phyloP scores from a whole-genome alignment of 352 stramenopile species.

The Phytophthora hibernalis region DNA sequence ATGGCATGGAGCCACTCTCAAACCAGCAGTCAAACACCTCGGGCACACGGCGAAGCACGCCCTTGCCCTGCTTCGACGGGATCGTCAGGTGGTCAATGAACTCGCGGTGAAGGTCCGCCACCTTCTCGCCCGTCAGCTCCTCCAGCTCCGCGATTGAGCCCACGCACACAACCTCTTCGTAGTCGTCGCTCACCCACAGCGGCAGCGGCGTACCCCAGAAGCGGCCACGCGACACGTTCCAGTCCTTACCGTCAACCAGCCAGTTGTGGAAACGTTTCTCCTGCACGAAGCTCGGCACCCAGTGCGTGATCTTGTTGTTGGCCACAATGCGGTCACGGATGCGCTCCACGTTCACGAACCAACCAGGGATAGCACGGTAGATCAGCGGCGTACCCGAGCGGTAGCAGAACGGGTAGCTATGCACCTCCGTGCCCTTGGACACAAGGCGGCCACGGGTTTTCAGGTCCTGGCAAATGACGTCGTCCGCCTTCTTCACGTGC shows the following conservation, averaged over 20 bases:
- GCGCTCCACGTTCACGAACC: constrained; percentile 99
- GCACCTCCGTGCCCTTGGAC: constrained; percentile 96
- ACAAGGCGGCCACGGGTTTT: constrained; percentile 96
- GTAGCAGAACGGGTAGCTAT: constrained; percentile 99
- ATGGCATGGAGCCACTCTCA: constrained; percentile 99
- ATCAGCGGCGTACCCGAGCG: constrained; percentile 99
- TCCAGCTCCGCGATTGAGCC: constrained; percentile 97
- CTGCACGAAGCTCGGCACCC: constrained; percentile 94
- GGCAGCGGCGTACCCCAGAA: constrained; percentile 99
- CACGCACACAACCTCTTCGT: constrained; percentile 97
- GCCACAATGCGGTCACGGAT: constrained; percentile 96
- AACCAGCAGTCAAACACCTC: constrained; percentile 99
- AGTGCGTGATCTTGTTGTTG: constrained; percentile 90
- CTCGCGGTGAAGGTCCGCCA: constrained; percentile 98
- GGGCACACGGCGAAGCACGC: constrained; percentile 83
- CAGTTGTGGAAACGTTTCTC: constrained; percentile 99
- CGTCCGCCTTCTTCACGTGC: constrained; percentile 99
- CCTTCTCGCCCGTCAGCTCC: constrained; percentile 93
- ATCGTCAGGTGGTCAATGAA: constrained; percentile 99
- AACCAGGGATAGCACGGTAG: constrained; percentile 99
- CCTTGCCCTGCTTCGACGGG: constrained; percentile 94
- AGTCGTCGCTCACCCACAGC: constrained; percentile 98
- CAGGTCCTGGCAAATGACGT: constrained; percentile 95
- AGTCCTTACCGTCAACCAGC: constrained; percentile 98
- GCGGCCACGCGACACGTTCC: constrained; percentile 97